A percentile compares a stretch with the other conserved stretches of the same genome.
These are phyloP conservation scores for Tetrahymena malaccensis DNA, from an alignment of 73 alveolate species.

Conservation along the genomic window DNA sequence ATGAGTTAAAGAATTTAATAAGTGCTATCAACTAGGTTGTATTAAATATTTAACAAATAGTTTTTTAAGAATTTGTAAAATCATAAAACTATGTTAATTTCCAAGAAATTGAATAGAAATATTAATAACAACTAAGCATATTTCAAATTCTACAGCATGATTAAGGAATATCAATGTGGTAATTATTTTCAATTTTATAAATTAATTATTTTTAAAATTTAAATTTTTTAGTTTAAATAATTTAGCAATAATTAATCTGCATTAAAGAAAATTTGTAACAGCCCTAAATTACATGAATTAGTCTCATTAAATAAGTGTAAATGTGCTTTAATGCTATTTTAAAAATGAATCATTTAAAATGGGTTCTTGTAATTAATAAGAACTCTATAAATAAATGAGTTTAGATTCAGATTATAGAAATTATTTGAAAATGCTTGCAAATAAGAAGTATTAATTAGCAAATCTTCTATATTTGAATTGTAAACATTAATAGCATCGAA, in stretches of 20 bases:
- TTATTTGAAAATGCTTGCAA: neutral
- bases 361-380: neutral
- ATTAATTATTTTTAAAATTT: too few relatives aligned
- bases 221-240: neutral
- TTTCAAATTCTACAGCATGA: neutral
- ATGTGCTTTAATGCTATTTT: too few relatives aligned
- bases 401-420: neutral
- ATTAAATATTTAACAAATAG: neutral
- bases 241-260: neutral
- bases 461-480: neutral
- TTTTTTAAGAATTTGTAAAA: neutral
- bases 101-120: neutral
- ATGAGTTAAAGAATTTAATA: neutral
- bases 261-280: neutral
- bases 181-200: too few relatives aligned
- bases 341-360: too few relatives aligned
- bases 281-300: neutral
- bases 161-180: neutral
- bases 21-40: neutral
- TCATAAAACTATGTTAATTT: neutral
- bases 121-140: neutral
- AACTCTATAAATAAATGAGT: neutral
- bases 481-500: too few relatives aligned
- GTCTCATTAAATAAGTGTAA: neutral
- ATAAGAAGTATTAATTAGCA: neutral